phyloP scores from a whole-genome alignment of 1,284 basidiomycete species.

The Cutaneotrichosporon mucoides region DNA sequence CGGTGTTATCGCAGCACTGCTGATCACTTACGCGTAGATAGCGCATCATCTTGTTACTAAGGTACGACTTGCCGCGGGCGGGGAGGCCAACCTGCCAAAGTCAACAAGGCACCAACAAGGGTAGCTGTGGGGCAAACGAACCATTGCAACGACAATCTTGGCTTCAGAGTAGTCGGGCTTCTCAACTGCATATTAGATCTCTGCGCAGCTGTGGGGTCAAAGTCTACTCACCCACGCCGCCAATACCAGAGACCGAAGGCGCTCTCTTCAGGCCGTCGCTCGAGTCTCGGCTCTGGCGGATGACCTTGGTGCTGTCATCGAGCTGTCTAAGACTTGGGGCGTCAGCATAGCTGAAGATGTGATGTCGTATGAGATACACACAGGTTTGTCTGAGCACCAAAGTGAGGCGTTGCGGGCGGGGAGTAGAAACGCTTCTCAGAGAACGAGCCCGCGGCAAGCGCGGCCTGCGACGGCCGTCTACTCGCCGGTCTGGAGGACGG shows the following conservation, averaged over 20 bases:
- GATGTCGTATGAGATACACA: constrained; percentile 15
- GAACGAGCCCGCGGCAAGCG: too few species aligned
- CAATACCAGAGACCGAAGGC: constrained; percentile 50
- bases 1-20: background rate
- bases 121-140: constrained; percentile 37
- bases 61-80: constrained; percentile 76
- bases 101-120: background rate
- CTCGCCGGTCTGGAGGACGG: constrained; percentile 3
- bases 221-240: constrained; percentile 41
- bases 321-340: constrained; percentile 37
- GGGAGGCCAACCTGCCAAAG: constrained; percentile 65
- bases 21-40: constrained; percentile 61
- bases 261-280: constrained; percentile 41
- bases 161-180: constrained; percentile 98
- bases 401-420: constrained; percentile 47
- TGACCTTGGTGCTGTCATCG: constrained; percentile 46
- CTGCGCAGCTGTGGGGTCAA: background rate
- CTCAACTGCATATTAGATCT: constrained; percentile 57
- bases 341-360: constrained; percentile 1
- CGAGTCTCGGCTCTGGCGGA: constrained; percentile 29
- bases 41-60: constrained; percentile 76
- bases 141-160: constrained; percentile 98
- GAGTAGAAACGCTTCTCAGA: constrained; percentile 15
- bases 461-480: background rate
- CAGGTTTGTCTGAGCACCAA: constrained; percentile 47